A percentile compares a stretch with the other conserved stretches of the same genome.
Conservation (phyloP, 139 green algal genomes). For the Cymbomonas tetramitiformis region DNA sequence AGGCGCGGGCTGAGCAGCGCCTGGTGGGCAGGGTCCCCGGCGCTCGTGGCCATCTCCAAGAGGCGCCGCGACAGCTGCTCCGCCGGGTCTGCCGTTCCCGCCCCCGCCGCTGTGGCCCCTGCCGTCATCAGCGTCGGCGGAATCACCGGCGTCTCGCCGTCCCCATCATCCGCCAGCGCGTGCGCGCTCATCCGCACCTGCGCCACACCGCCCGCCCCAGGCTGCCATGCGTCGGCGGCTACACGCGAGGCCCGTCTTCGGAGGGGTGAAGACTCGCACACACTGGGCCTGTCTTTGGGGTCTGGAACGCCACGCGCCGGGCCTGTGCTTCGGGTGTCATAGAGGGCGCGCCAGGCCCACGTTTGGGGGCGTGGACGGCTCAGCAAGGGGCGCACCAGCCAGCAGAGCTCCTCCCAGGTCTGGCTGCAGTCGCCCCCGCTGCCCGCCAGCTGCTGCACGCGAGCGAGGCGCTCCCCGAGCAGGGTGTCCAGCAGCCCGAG, state of each 20-base stretch:
- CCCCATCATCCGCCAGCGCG: conserved; percentile 56
- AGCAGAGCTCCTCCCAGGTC: conserved; percentile 63
- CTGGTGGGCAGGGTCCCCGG: conserved; percentile 33
- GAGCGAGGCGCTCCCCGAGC: conserved; percentile 15
- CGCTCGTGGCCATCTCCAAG: conserved; percentile 15
- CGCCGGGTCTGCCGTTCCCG: conserved; percentile 1
- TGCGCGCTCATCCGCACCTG: too few relatives aligned
- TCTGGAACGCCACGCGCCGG: conserved; percentile 36
- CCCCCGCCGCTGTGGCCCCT: conserved; percentile 5
- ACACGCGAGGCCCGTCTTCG: too few relatives aligned
- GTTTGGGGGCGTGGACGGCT: too few relatives aligned
- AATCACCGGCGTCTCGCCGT: conserved; percentile 61
- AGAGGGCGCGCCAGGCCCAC: too few relatives aligned
- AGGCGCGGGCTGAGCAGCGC: conserved; percentile 48
- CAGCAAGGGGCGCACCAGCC: too few relatives aligned
- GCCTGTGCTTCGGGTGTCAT: too few relatives aligned
- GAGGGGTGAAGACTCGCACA: too few relatives aligned
- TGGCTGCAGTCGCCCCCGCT: conserved; percentile 30
- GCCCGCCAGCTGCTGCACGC: conserved; percentile 21
- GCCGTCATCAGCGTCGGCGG: conserved; percentile 37
- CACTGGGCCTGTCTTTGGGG: too few relatives aligned
- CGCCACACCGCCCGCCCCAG: too few relatives aligned
- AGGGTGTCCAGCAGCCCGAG: conserved; percentile 35
- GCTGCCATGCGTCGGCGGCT: too few relatives aligned
- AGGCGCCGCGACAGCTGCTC: conserved; percentile 16